phyloP scores from a whole-genome alignment of 257 asterid species.

The Henckelia pumila region DNA sequence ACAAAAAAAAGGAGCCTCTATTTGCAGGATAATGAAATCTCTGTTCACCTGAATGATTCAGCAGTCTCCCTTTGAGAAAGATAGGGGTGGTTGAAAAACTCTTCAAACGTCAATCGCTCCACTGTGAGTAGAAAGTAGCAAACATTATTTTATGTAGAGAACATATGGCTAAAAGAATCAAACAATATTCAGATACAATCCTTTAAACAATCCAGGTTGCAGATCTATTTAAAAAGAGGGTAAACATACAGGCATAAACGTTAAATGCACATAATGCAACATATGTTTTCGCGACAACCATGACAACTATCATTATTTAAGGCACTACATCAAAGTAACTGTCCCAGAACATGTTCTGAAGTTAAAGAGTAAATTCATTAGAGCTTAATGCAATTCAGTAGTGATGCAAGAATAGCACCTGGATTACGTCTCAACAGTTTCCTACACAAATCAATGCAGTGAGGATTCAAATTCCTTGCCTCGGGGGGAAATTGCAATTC shows the following conservation, averaged over 20 bases:
- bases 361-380: constrained; percentile 6
- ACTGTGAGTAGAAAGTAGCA: constrained; percentile 40
- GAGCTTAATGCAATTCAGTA: background rate
- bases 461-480: constrained; percentile 53
- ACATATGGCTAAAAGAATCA: constrained; percentile 5
- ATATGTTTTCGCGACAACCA: background rate
- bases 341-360: constrained; percentile 7
- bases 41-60: constrained; percentile 49
- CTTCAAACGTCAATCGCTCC: constrained; percentile 87
- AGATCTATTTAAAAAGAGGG: constrained; percentile 1
- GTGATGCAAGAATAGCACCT: constrained; percentile 42
- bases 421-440: constrained; percentile 78
- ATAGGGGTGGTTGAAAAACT: constrained; percentile 86
- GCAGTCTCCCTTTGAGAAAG: constrained; percentile 58
- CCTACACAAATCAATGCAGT: constrained; percentile 70
- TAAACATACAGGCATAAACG: background rate
- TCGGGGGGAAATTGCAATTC: constrained; percentile 76
- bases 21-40: constrained; percentile 23
- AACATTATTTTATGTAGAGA: constrained; percentile 9
- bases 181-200: constrained; percentile 16
- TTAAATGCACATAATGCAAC: constrained; percentile 11
- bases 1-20: constrained; percentile 3
- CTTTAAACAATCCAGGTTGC: constrained; percentile 11
- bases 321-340: constrained; percentile 1
- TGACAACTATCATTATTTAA: background rate